Percentiles rank a stretch among this genome's conserved stretches.
Conservation (phyloP, 345 rosid genomes). For the Acer yangbiense region DNA sequence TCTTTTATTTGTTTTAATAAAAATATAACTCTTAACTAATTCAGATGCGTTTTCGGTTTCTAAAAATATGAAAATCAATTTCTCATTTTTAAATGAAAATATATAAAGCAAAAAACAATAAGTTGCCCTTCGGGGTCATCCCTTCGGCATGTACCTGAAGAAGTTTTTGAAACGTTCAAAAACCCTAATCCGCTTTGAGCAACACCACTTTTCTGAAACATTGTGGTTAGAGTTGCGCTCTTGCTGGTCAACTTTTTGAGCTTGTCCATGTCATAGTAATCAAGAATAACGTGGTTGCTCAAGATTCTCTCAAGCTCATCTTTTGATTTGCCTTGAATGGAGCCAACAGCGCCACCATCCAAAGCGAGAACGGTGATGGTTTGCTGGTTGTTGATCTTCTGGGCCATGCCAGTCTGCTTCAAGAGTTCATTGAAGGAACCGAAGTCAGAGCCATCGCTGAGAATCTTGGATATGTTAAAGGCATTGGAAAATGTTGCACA, state of each 20-base stretch:
- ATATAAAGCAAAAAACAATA: too few species aligned
- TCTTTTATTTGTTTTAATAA: too few species aligned
- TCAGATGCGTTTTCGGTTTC: too few species aligned
- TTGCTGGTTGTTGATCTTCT: conserved; percentile 19
- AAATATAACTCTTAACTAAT: too few species aligned
- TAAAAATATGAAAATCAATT: too few species aligned
- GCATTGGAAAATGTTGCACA: conserved; percentile 25
- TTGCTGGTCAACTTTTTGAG: conserved; percentile 1
- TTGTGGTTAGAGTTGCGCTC: conserved; percentile 7
- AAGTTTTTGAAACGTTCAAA: neutral
- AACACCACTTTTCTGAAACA: conserved; percentile 16
- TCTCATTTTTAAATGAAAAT: too few species aligned
- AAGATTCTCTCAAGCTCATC: conserved; percentile 12
- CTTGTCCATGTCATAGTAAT: conserved; percentile 16
- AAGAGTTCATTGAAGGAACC: conserved; percentile 11
- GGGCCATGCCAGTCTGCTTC: conserved; percentile 13
- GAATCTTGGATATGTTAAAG: conserved; percentile 21
- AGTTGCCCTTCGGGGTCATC: too few species aligned
- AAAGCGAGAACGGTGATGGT: conserved; percentile 25
- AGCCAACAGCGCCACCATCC: neutral
- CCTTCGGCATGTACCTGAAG: too few species aligned
- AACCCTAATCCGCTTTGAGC: conserved; percentile 14
- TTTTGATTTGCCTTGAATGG: neutral
- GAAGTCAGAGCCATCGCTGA: conserved; percentile 16
- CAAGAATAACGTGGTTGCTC: conserved; percentile 17